Percentiles rank a stretch among this genome's conserved stretches.
These are phyloP conservation scores for Erythrobasidium yunnanense DNA, from an alignment of 768 basidiomycete genomes.

Conservation along the genomic window DNA sequence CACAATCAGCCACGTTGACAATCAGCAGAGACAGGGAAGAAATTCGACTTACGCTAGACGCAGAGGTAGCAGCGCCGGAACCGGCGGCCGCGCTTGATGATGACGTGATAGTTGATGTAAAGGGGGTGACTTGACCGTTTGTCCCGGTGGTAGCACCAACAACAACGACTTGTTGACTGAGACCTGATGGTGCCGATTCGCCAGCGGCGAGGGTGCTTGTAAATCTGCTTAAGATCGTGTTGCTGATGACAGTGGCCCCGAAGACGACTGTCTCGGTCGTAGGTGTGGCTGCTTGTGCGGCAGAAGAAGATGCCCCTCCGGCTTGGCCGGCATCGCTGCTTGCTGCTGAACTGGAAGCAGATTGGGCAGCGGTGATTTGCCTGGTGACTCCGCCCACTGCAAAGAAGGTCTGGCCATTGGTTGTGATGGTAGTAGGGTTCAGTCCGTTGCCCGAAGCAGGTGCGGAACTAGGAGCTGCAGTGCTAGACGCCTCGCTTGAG, in stretches of 20 bases:
- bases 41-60: conserved; percentile 1
- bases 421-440: background rate
- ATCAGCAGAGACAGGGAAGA: too few relatives aligned
- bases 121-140: background rate
- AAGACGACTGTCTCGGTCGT: background rate
- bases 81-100: background rate
- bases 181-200: background rate
- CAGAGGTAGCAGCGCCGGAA: conserved; percentile 8
- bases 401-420: background rate
- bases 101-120: background rate
- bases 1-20: too few relatives aligned
- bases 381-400: background rate
- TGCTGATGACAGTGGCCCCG: background rate
- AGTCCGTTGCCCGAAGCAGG: conserved; percentile 1
- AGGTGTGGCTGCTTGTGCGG: background rate
- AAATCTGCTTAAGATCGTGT: background rate
- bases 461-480: background rate
- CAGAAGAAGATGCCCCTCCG: background rate
- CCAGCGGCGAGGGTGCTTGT: background rate
- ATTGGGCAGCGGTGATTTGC: background rate
- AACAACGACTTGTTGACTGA: background rate
- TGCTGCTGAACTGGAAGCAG: background rate
- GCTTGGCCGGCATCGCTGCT: background rate
- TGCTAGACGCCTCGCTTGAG: background rate
- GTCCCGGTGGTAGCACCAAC: background rate